A percentile compares a stretch with the other conserved stretches of the same genome.
phyloP scores from a whole-genome alignment of 164 flowering plant species.

The Cinnamomum chago region DNA sequence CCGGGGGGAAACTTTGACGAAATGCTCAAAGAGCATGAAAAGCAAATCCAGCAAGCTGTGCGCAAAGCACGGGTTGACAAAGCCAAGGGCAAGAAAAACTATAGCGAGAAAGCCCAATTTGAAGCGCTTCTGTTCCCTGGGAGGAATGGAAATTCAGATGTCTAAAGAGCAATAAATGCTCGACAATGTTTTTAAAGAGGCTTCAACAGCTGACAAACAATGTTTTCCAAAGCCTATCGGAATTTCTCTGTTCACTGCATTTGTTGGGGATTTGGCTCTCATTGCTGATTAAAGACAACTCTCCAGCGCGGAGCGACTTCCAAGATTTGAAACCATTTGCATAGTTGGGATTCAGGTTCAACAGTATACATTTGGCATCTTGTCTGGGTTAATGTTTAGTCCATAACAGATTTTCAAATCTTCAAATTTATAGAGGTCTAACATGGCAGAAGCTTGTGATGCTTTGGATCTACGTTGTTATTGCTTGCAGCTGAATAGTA shows the following conservation, averaged over 20 bases:
- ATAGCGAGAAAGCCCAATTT: conserved; percentile 26
- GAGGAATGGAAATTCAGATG: conserved; percentile 28
- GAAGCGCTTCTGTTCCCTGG: conserved; percentile 35
- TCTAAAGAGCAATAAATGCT: not conserved
- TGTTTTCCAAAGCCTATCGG: not conserved
- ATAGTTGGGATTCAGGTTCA: not conserved
- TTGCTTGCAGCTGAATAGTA: not conserved
- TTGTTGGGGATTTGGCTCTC: not conserved
- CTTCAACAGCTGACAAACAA: not conserved
- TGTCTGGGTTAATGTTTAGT: not conserved
- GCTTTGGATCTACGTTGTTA: not conserved
- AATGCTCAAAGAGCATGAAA: conserved; percentile 87
- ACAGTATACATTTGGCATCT: not conserved
- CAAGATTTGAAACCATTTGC: not conserved
- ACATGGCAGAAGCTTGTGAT: not conserved
- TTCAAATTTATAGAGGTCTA: not conserved
- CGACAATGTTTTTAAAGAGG: not conserved
- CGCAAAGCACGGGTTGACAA: conserved; percentile 77
- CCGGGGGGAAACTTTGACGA: conserved; percentile 85
- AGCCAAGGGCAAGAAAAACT: conserved; percentile 31
- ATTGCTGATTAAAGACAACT: not conserved
- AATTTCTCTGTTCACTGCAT: not conserved
- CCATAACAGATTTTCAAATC: not conserved
- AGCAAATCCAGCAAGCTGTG: conserved; percentile 86
- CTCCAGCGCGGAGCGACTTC: not conserved